These are phyloP conservation scores for Melaleuca quinquenervia DNA, from an alignment of 345 rosid genomes.

Conservation along the genomic window DNA sequence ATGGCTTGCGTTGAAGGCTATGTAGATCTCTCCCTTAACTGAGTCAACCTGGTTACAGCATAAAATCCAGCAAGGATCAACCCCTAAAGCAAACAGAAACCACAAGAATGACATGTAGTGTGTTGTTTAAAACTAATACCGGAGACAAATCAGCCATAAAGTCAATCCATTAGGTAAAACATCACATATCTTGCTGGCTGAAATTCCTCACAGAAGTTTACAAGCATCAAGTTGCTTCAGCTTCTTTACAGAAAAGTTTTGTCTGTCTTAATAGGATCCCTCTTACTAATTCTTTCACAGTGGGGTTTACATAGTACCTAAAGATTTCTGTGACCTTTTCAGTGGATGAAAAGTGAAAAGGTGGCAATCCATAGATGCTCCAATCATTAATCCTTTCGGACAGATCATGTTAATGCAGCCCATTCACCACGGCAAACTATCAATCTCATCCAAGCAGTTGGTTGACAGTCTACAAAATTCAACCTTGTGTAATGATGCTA, in stretches of 20 bases:
- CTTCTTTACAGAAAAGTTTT: neutral
- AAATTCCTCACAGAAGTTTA: neutral
- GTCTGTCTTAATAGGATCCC: neutral
- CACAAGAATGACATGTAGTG: neutral
- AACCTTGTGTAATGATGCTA: neutral
- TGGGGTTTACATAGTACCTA: neutral
- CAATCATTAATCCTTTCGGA: neutral
- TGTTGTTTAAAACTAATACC: neutral
- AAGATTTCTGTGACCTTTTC: neutral
- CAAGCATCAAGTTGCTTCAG: neutral
- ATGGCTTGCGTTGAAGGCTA: slow-evolving; percentile 77
- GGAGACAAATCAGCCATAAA: neutral
- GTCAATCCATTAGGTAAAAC: neutral
- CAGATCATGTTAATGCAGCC: neutral
- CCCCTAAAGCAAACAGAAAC: neutral
- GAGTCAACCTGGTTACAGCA: slow-evolving; percentile 45
- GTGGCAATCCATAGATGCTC: neutral
- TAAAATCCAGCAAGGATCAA: neutral
- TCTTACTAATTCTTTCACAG: neutral
- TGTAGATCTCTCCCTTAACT: slow-evolving; percentile 68
- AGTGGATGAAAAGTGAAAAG: neutral
- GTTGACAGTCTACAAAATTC: neutral
- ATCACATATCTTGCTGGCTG: neutral
- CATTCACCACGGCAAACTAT: neutral
- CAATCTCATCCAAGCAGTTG: neutral